These are phyloP conservation scores for Jatropha curcas DNA, from an alignment of 345 rosid genomes.

Conservation along the genomic window DNA sequence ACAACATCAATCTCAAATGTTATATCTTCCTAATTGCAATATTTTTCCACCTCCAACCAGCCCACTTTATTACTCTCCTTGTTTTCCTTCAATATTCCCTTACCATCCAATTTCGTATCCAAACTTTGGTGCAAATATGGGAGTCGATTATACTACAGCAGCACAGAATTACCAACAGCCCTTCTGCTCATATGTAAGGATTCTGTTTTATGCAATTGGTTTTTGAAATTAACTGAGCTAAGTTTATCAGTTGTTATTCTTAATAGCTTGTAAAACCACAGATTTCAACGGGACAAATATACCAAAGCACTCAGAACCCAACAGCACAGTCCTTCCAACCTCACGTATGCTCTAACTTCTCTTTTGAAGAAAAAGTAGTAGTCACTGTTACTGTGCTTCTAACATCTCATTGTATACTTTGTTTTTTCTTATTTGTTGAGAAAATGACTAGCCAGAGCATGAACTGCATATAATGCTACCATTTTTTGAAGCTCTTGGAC, in stretches of 20 bases:
- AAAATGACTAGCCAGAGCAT: not conserved
- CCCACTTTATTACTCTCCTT: slow-evolving; percentile 21
- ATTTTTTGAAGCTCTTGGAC: no score
- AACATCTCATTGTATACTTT: no score
- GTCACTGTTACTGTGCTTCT: not conserved
- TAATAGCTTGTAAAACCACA: slow-evolving; percentile 16
- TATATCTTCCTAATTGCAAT: slow-evolving; percentile 15
- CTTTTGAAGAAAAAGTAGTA: not conserved
- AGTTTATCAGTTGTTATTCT: not conserved
- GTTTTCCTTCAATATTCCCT: slow-evolving; percentile 19
- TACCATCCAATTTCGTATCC: slow-evolving; percentile 21
- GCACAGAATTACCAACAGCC: slow-evolving; percentile 30
- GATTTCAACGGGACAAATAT: slow-evolving; percentile 27
- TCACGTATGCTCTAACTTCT: slow-evolving; percentile 12
- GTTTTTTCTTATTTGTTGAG: not conserved
- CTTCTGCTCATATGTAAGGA: slow-evolving; percentile 36
- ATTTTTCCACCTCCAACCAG: slow-evolving; percentile 12
- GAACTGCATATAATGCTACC: no score
- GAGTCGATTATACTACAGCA: slow-evolving; percentile 18
- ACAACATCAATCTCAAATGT: slow-evolving; percentile 9
- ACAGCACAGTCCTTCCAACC: slow-evolving; percentile 2
- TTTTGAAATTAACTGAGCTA: slow-evolving; percentile 10
- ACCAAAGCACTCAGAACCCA: not conserved
- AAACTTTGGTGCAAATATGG: slow-evolving; percentile 27
- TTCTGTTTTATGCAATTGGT: not conserved